These are phyloP conservation scores for Zoysia matrella DNA, from an alignment of 202 grass and related monocot genomes.

Conservation along the genomic window DNA sequence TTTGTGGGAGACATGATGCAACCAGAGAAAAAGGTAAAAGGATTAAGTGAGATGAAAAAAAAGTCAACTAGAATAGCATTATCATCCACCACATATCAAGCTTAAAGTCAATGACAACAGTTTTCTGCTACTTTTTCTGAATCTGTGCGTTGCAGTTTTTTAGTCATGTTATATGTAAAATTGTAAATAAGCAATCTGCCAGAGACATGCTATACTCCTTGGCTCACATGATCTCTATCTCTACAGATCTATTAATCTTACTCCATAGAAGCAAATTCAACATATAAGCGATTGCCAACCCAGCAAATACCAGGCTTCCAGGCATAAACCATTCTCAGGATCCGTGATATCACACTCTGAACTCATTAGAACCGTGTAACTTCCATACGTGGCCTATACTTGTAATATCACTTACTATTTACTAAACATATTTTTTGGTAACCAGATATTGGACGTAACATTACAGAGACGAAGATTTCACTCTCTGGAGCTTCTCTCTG, in stretches of 20 bases:
- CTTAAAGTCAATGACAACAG: constrained; percentile 24
- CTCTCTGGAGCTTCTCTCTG: constrained; percentile 7
- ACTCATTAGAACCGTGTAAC: not conserved
- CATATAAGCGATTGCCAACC: not conserved
- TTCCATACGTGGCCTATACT: not conserved
- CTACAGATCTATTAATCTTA: not conserved
- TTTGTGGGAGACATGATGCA: constrained; percentile 17
- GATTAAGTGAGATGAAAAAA: not conserved
- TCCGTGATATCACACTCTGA: not conserved
- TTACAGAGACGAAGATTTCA: not conserved
- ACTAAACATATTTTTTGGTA: not conserved
- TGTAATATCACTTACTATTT: not conserved
- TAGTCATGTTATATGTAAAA: not conserved
- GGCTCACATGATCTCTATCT: not conserved
- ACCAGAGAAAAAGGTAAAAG: not conserved
- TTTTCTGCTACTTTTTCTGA: not conserved
- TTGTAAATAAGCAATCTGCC: not conserved
- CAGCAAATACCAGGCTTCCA: not conserved
- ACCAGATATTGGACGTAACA: not conserved
- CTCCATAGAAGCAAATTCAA: constrained; percentile 21
- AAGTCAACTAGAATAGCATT: not conserved
- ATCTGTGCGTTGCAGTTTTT: not conserved
- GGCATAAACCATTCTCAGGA: constrained; percentile 2
- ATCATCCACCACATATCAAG: constrained; percentile 17
- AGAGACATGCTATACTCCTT: not conserved